Evolutionary conservation across 1,284 basidiomycete genomes (phyloP), one percentile per base, ranked within the genome.

Genomic region (Leucoagaricus sp.): DNA sequence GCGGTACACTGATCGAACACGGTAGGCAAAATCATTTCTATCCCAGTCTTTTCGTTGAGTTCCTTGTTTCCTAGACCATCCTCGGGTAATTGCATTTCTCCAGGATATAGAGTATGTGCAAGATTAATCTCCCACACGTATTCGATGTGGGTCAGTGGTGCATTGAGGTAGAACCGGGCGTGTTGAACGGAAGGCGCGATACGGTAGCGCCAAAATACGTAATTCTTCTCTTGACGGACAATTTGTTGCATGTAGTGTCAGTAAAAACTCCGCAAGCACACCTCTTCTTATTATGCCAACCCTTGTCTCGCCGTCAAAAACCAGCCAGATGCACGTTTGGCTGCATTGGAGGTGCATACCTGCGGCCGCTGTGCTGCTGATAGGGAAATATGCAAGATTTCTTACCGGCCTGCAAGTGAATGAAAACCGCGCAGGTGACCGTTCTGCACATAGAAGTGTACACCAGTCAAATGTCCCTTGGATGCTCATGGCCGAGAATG

Each of bases 101-200:
- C 64, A 2, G 42, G 21, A 40, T 61, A 57, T 13, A 64, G 61
- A 19, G 67, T 66, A 8, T 60, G 55, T 12, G 60, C 60, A 47
- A 63, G 59, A 46, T 68, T 65, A 36, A 67, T 67, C 29, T 64
- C 59, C 52, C 62, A 64, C 42, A 68, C 55, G 42, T 64, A 67
- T 13, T 55, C 58, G 26, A 65, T 58, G 52, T 58, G 48, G n/a
- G 61, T 63, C 21, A 57, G 51, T 4, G 65, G 65, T 9, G 62
- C 59, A 44, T 52, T 64, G 29, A 64, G 55, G 59, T 74, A 59
- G 45, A 59, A 59, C 58, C 58, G 41, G 74, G 80, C 58, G 73
- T 76, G 2, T 68, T 77, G 48, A 75, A 79, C 53, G 72, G 58
- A 78, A 29, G 78, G 76, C 40, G 75, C 70, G 1, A 76, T 74